Evolutionary conservation across 2,329 filamentous ascomycete genomes (phyloP).

Genomic region (Chrysoporthe deuterocubensis): DNA sequence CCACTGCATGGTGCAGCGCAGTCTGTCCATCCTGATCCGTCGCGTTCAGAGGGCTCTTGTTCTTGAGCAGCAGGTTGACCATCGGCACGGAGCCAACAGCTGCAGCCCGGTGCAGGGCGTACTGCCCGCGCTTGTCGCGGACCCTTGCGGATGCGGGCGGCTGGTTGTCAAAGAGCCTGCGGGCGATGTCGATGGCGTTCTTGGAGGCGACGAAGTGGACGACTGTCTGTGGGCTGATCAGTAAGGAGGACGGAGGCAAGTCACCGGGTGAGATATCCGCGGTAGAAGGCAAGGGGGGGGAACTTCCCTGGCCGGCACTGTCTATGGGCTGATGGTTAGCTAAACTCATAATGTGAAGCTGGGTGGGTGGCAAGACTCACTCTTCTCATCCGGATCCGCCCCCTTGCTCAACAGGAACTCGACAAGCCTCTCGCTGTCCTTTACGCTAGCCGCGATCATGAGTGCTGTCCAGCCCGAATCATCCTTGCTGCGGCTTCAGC

Average conservation of each 20-base stretch:
- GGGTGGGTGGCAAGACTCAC: constrained; percentile 43
- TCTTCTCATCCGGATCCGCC: constrained; percentile 76
- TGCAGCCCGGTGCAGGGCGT: constrained; percentile 88
- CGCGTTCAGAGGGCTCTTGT: constrained; percentile 80
- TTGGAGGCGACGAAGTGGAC: constrained; percentile 94
- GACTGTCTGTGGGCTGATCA: constrained; percentile 63
- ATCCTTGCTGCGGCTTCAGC: constrained; percentile 52
- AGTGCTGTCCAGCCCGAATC: constrained; percentile 81
- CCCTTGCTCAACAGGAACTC: constrained; percentile 69
- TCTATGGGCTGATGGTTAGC: constrained; percentile 49
- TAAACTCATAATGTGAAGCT: not conserved
- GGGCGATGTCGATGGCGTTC: constrained; percentile 79
- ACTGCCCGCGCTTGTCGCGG: constrained; percentile 85
- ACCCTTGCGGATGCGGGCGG: constrained; percentile 74
- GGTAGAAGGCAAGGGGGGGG: not conserved
- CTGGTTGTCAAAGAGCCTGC: constrained; percentile 73
- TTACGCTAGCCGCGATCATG: constrained; percentile 80
- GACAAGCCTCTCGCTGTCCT: constrained; percentile 71
- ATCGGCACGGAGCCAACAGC: constrained; percentile 90
- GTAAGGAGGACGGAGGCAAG: not conserved
- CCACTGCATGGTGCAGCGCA: constrained; percentile 84
- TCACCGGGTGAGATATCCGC: no score
- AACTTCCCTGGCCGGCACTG: constrained; percentile 64
- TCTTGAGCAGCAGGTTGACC: constrained; percentile 75
- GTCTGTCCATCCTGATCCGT: constrained; percentile 84